A percentile compares a stretch with the other conserved stretches of the same genome.
Conservation (phyloP, 306 rosid genomes). For the Fragaria iinumae region DNA sequence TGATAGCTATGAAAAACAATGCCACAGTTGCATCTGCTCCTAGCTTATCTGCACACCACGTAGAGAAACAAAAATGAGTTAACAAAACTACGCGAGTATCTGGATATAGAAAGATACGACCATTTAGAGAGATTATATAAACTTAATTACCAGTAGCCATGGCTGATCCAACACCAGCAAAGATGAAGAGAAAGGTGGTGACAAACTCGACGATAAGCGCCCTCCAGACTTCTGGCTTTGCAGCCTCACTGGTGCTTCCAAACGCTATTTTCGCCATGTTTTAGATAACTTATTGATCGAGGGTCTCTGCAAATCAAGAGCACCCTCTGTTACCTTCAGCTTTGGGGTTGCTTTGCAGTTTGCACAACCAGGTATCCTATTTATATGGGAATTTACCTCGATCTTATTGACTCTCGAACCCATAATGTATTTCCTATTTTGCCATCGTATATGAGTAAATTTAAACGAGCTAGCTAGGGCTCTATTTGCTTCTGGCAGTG, state of each 20-base stretch:
- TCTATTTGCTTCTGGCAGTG: not conserved
- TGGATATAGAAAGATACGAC: not conserved
- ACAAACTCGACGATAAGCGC: slow-evolving; percentile 80
- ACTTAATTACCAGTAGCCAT: slow-evolving; percentile 45
- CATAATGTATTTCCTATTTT: not conserved
- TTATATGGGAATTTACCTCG: not conserved
- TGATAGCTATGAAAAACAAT: slow-evolving; percentile 62
- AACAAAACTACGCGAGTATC: not conserved
- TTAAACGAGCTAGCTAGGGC: not conserved
- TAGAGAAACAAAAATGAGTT: not conserved
- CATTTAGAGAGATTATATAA: too few relatives aligned
- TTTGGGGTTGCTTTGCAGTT: not conserved
- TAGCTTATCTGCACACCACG: slow-evolving; percentile 47
- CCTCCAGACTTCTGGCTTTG: slow-evolving; percentile 61
- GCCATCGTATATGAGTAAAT: not conserved
- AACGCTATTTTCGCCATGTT: slow-evolving; percentile 69
- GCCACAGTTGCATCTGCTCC: slow-evolving; percentile 51
- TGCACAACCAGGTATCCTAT: not conserved
- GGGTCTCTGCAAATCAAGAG: not conserved
- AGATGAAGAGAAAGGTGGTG: slow-evolving; percentile 82
- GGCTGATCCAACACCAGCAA: slow-evolving; percentile 78
- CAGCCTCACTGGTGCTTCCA: slow-evolving; percentile 57
- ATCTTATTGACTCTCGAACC: not conserved
- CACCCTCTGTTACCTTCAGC: not conserved
- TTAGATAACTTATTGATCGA: not conserved